Base-by-base conservation (phyloP, 371 early-diverging fungal species). In the Mortierella sp. region DNA sequence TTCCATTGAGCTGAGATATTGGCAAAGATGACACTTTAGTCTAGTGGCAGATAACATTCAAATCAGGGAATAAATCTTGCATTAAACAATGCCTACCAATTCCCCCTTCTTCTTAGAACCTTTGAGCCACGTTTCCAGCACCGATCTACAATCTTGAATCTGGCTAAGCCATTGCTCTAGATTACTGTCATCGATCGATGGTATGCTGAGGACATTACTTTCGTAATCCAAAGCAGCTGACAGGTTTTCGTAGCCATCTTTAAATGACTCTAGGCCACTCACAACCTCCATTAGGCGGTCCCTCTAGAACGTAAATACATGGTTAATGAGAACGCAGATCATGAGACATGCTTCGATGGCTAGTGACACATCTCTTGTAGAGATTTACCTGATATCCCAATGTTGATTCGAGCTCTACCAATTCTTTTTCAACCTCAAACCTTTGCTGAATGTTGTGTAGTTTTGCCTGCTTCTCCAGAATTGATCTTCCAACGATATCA, bases 101-200 rank as follows among this genome's bases (percentile, higher is more conserved):
- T 58, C 58, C 6, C 49, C 28, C 9, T 75, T 64, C 26, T 57
- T 26, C 18, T 28, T 30, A 12, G 52, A 52, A 22, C 37, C n/a
- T 47, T 47, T 52, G 3, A 51, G 32, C 61, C 45, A 59, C 5
- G 57, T 3, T 5, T 79, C 69, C 24, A 75, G 43, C 2, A 35
- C 49, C 2, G 55, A 35, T 40, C 54, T 68, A 52, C 75, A 79
- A 1, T 72, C 68, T 37, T 40, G 51, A 18, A 74, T 68, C 55
- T 79, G 75, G 30, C 11, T 39, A 14, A 72, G 72, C 80, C 75
- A 75, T 39, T 64, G 62, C 32, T 61, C 40, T 20, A 79, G 66
- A 32, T 64, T 61, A 6, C 39, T 22, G 18, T 43, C 55, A 37
- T 75, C 72, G 37, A 75, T 47, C 4, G 51, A 47, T 8, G 80